Base-by-base conservation (phyloP, 768 basidiomycete genomes). In the Kwoniella bestiolae region DNA sequence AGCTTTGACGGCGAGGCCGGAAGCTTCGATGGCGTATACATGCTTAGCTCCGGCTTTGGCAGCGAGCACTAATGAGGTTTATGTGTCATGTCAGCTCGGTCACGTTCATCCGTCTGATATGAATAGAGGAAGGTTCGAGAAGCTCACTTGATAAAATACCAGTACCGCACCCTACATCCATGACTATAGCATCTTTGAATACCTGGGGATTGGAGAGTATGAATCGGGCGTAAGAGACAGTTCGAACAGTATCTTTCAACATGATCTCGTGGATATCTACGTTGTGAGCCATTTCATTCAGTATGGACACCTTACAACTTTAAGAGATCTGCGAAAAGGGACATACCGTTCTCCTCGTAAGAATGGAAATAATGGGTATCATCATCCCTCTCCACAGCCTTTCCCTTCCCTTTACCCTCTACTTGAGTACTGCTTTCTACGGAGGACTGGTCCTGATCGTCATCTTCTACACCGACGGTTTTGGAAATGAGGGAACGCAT, bases 101-200 rank as follows among this genome's bases (percentile, higher is more conserved):
- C 47, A 21, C 31, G 32, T 1, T 32, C 26, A 3, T 50, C 25
- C 8, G 49, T 49, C 26, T 12, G 44, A 34, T n/a, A n/a, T n/a
- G 38, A 2, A 44, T 52, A 26, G 8, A 5, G 51, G 7, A n/a
- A 32, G n/a, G n/a, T n/a, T n/a, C 3, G 51, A 26, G 6, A 3
- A 53, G 29, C 80, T 56, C 44, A 81, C 80, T 81, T 2, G 78
- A 79, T 8, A 96, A 84, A 53, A 96, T 93, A 1, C 94, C 92
- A 0, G 94, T 96, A 1, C 95, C 95, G 73, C 95, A 98, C 5
- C 95, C 95, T 25, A 97, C 94, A 72, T 97, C 95, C 64, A 98
- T 87, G 5, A 98, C 95, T 55, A 89, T 81, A 18, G 92, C 91
- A 68, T 89, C 90, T 61, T 86, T 86, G 84, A 97, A 96, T 12